Evolutionary conservation across 768 basidiomycete genomes (phyloP), one percentile per base, ranked within the genome.

Genomic region (Russula virescens): DNA sequence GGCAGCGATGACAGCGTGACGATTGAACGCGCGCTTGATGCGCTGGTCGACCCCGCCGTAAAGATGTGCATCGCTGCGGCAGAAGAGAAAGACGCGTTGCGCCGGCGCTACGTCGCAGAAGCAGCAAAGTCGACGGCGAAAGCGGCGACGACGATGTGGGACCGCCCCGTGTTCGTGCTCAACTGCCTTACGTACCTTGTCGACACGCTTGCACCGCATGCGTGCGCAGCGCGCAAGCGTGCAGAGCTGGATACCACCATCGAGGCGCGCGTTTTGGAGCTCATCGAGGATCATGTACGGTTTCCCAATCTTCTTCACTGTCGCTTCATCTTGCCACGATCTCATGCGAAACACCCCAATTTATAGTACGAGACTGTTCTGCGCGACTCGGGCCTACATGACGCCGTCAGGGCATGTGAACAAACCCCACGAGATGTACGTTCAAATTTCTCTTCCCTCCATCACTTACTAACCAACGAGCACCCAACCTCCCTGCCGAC

Each of bases 281-380:
- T 99, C 50, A 88, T 87, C 19, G 83, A 87, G 47, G 87, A 94
- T 69, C 96, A 99, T 73, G 95, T 94, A 69, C 62, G 89, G 79
- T 28, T 47, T 23, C 7, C 10, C 50, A 16, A 3, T 7, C 23
- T 23, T 42, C 49, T 18, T 13, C 1, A 42, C n/a, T 23, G n/a
- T 25, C 47, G 21, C 21, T 18, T 31, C 68, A 67, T 61, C 10
- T 28, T 14, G 31, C 31, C 31, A 31, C 8, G 31, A 31, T 51
- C 64, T 52, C n/a, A 57, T 25, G n/a, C 43, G 10, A 11, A 14
- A 14, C 10, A 14, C 13, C 38, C 25, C 7, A 50, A 26, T 55
- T 38, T 42, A 50, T 70, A 84, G 83, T 81, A 79, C 69, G 66
- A 71, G 56, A 79, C 79, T 61, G 75, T 86, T 53, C 76, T 86